Percentiles rank a stretch among this genome's conserved stretches.
phyloP scores from a whole-genome alignment of 2,329 filamentous ascomycete species.

The Cladobotryum mycophilum region DNA sequence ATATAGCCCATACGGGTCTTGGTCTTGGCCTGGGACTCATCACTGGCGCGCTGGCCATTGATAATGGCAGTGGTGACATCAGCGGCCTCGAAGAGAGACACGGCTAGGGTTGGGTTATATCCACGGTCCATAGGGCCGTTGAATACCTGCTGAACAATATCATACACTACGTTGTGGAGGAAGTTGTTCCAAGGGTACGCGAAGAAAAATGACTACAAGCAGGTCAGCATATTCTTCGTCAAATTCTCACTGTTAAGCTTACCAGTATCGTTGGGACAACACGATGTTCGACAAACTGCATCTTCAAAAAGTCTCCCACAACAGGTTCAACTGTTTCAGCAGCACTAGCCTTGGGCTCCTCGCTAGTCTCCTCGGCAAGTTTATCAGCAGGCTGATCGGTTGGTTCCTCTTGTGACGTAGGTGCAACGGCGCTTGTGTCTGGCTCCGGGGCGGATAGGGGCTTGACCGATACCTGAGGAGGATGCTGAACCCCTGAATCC shows the following conservation, averaged over 20 bases:
- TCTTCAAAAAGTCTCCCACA: slow-evolving; percentile 90
- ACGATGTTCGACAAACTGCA: slow-evolving; percentile 89
- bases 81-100: slow-evolving; percentile 87
- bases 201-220: slow-evolving; percentile 83
- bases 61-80: slow-evolving; percentile 89
- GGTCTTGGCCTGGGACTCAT: slow-evolving; percentile 73
- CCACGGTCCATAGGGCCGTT: slow-evolving; percentile 97
- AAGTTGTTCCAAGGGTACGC: slow-evolving; percentile 99
- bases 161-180: slow-evolving; percentile 96
- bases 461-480: slow-evolving; percentile 12
- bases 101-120: slow-evolving; percentile 81
- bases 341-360: slow-evolving; percentile 12
- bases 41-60: slow-evolving; percentile 79
- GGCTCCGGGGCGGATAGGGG: background rate
- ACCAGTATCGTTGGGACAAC: slow-evolving; percentile 95
- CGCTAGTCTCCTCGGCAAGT: slow-evolving; percentile 10
- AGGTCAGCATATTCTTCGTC: background rate
- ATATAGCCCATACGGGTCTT: slow-evolving; percentile 96
- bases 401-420: slow-evolving; percentile 2
- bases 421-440: background rate
- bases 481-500: slow-evolving; percentile 22
- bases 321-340: slow-evolving; percentile 52
- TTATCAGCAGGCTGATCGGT: slow-evolving; percentile 2
- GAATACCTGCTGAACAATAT: slow-evolving; percentile 98
- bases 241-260: slow-evolving; percentile 30